Conservation (phyloP, 257 asterid genomes). For the Solanum sitiens region DNA sequence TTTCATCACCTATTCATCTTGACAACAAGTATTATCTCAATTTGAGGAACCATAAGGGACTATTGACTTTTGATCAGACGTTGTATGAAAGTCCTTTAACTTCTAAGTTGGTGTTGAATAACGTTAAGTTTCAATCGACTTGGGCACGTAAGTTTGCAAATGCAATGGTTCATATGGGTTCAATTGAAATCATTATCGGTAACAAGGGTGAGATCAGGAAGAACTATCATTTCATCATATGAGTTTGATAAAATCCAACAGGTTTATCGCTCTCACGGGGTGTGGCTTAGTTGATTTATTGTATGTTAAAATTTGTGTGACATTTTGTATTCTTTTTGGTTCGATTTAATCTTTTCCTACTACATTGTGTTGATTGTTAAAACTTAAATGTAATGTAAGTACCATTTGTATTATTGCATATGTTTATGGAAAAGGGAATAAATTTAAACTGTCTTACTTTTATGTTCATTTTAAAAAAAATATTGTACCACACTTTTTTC, state of each 20-base stretch:
- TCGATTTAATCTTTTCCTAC: background rate
- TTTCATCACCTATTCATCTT: conserved; percentile 8
- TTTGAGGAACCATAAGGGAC: conserved; percentile 14
- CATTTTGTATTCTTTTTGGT: background rate
- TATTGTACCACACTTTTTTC: background rate
- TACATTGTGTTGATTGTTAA: background rate
- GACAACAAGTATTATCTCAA: conserved; percentile 23
- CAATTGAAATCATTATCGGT: conserved; percentile 26
- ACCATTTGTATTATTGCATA: background rate
- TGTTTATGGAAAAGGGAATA: background rate
- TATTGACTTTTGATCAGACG: conserved; percentile 30
- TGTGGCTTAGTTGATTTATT: background rate
- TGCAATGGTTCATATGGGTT: conserved; percentile 41
- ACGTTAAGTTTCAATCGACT: conserved; percentile 3
- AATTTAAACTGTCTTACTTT: background rate
- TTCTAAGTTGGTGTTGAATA: conserved; percentile 15
- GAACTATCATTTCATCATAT: conserved; percentile 28
- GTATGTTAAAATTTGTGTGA: background rate
- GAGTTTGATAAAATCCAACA: background rate
- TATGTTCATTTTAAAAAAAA: background rate
- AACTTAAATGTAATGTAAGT: background rate
- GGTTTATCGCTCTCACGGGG: background rate
- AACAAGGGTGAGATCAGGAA: conserved; percentile 34
- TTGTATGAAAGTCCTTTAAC: conserved; percentile 20
- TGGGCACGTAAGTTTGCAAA: conserved; percentile 25